Evolutionary conservation across 75 land plant genomes (phyloP), one percentile per base, ranked within the genome.

Genomic region (Isoetes taiwanensis): DNA sequence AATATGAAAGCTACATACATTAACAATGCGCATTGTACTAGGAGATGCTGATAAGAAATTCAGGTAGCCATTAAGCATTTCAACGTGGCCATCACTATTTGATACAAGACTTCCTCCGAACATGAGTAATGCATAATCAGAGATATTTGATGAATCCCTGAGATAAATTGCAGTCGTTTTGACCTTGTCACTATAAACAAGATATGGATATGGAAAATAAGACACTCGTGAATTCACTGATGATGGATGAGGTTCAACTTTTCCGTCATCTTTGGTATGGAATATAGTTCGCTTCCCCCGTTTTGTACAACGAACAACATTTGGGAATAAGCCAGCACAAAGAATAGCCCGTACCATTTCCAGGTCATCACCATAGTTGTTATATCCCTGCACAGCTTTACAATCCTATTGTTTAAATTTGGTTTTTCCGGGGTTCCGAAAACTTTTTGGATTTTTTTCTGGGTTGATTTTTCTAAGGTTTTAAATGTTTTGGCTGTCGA

Each of bases 251-350:
- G 82, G 76, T 28, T 76, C 80, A 33, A 91, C 97, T 75, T 79
- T 83, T 11, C 97, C 97, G 56, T 87, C 97, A 39, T 91, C 95
- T 73, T 87, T 91, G 28, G 80, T 91, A 37, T 74, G 87, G 42
- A 83, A 73, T 23, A 72, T 83, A 1, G 85, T 79, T 28, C 89
- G 61, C 57, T 81, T 91, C 30, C 97, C 97, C 63, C 85, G 71
- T 70, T 65, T 59, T 64, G 86, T 91, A 73, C 97, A 91, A 37
- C 87, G 97, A 12, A 87, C 80, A 24, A 91, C 91, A 73, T 81
- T 91, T 12, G 97, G 97, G 54, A 83, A 91, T 26, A 91, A 78
- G 4, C 97, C 97, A 38, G 97, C 97, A 73, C 89, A 86, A 19
- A 91, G 62, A 30, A 91, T 64, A 26, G 97, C 97, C 67, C 74